Evolutionary conservation across 176 grass and related monocot genomes (phyloP).

Genomic region (Rhynchospora tenuis): DNA sequence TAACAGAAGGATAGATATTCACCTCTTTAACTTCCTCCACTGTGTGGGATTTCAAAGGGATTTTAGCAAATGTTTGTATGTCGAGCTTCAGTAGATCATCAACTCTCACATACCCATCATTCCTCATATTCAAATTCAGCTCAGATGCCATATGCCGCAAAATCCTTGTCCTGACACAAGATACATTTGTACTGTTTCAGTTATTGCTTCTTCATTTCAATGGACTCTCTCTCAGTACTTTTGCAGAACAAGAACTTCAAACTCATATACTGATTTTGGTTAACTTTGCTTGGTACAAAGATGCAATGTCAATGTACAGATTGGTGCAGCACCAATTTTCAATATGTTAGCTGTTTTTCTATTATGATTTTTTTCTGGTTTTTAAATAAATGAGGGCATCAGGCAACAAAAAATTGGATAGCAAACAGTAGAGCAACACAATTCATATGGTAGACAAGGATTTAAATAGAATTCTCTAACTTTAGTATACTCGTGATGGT

Average conservation of each 20-base stretch:
- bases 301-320: too few species aligned
- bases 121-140: constrained; percentile 63
- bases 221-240: neutral
- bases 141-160: constrained; percentile 86
- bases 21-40: constrained; percentile 81
- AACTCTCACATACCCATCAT: constrained; percentile 71
- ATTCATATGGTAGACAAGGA: too few species aligned
- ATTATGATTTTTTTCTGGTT: neutral
- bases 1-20: neutral
- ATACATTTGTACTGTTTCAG: neutral
- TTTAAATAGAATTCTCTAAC: too few species aligned
- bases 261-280: neutral
- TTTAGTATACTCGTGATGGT: too few species aligned
- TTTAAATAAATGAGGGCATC: neutral
- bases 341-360: neutral
- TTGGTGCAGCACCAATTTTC: neutral
- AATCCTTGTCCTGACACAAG: constrained; percentile 45
- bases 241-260: neutral
- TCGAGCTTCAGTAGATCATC: constrained; percentile 57
- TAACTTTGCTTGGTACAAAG: too few species aligned
- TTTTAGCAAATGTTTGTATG: constrained; percentile 50
- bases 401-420: neutral
- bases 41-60: constrained; percentile 72
- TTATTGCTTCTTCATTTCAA: neutral
- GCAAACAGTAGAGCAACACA: too few species aligned